phyloP scores from a whole-genome alignment of 1,284 basidiomycete species.

The Rhizoctonia solani region DNA sequence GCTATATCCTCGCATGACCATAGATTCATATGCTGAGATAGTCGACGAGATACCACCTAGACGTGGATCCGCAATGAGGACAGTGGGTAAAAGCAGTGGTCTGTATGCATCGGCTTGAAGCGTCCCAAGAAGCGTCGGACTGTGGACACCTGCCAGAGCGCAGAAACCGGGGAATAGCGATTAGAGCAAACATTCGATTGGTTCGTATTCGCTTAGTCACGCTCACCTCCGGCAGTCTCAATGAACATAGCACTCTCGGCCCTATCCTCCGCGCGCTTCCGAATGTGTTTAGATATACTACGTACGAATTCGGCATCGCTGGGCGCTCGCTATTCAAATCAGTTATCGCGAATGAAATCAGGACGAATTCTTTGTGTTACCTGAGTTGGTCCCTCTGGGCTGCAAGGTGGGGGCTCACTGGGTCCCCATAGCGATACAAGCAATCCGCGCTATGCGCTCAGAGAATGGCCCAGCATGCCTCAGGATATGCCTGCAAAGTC shows the following conservation, averaged over 20 bases:
- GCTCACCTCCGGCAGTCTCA: constrained; percentile 92
- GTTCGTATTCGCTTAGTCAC: not conserved
- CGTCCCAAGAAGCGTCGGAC: constrained; percentile 83
- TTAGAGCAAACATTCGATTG: not conserved
- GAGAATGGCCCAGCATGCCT: constrained; percentile 54
- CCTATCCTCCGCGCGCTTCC: constrained; percentile 27
- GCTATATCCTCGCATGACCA: constrained; percentile 86
- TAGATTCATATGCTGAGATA: constrained; percentile 89
- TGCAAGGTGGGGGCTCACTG: constrained; percentile 93
- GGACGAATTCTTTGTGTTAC: constrained; percentile 65
- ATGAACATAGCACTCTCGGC: constrained; percentile 67
- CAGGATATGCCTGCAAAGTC: constrained; percentile 56
- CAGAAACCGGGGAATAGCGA: not conserved
- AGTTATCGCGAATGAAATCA: constrained; percentile 63
- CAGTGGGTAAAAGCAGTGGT: constrained; percentile 81
- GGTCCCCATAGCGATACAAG: constrained; percentile 83
- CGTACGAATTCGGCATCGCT: constrained; percentile 68
- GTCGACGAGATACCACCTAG: constrained; percentile 97
- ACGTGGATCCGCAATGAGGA: constrained; percentile 85
- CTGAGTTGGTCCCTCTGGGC: constrained; percentile 60
- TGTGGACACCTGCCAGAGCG: constrained; percentile 77
- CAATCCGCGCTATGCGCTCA: constrained; percentile 63
- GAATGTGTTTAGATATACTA: constrained; percentile 66
- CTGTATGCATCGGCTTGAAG: constrained; percentile 87
- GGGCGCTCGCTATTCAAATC: constrained; percentile 40